Evolutionary conservation across 1,284 basidiomycete genomes (phyloP), one percentile per base, ranked within the genome.

Genomic region (Sporisorium sorghi): DNA sequence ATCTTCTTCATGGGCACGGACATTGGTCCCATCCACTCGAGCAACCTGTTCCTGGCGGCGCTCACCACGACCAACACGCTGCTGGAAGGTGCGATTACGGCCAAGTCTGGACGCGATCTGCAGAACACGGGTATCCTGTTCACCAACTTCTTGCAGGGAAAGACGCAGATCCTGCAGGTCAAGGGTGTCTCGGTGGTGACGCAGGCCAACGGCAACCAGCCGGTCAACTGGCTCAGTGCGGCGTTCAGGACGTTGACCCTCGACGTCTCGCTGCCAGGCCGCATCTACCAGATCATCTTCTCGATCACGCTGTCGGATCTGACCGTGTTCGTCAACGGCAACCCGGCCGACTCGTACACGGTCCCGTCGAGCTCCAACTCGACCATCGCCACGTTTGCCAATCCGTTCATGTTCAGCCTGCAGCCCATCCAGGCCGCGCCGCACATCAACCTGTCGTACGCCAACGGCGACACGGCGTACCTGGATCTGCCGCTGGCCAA

Each of bases 381-480:
- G 59, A 90, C 90, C 0, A 72, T 90, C 4, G 91, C 90, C 15
- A 86, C 87, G 65, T 91, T 91, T 81, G 89, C 88, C 84, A 93
- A 92, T 84, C 91, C 91, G 1, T 92, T 93, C 84, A 90, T 89
- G 11, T 93, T 92, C 85, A 88, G 89, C 21, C 82, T 93, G 57
- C 90, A 91, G 79, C 90, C 90, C 39, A 83, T 90, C 23, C 86
- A 88, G 77, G 86, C 89, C 1, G 86, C 87, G 4, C 87, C 91
- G 75, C 86, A 87, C 28, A 88, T 91, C 69, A 86, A 86, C 21
- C 82, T 92, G 44, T 86, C 85, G 11, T 86, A 85, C 23, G 85
- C 86, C 26, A 89, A 88, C 5, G 83, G 85, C n/a, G 85, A 89
- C 60, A 87, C 89, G 32, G 91, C 90, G 28, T 74, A 90, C 88